Percentiles rank a stretch among this genome's conserved stretches.
These are phyloP conservation scores for Rhipidocladum racemiflorum DNA, from an alignment of 176 grass and related monocot genomes.

Conservation along the genomic window DNA sequence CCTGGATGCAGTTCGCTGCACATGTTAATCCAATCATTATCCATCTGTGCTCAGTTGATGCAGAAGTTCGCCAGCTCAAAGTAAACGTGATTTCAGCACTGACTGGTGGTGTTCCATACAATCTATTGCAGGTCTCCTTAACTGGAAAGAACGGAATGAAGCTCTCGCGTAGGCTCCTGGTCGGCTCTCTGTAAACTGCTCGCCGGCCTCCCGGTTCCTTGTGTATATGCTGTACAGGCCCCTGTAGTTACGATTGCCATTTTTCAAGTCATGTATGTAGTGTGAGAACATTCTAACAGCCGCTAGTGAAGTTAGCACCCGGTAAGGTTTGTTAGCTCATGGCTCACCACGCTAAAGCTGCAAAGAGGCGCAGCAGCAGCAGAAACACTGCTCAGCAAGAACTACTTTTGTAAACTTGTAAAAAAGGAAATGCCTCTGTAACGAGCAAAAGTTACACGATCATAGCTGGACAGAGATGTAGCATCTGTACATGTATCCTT, in stretches of 20 bases:
- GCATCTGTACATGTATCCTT: background rate
- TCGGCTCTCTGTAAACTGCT: slow-evolving; percentile 37
- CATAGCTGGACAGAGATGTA: slow-evolving; percentile 15
- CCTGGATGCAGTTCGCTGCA: background rate
- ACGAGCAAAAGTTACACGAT: background rate
- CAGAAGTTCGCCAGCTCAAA: background rate
- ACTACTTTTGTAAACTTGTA: background rate
- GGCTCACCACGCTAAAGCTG: background rate
- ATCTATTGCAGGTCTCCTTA: slow-evolving; percentile 60
- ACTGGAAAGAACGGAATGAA: slow-evolving; percentile 54
- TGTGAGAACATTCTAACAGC: background rate
- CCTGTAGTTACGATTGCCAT: slow-evolving; percentile 33
- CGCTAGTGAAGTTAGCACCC: slow-evolving; percentile 6
- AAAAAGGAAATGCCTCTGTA: background rate
- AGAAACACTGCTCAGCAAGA: background rate
- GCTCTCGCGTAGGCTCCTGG: slow-evolving; percentile 35
- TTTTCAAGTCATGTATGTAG: slow-evolving; percentile 29
- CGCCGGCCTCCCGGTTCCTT: slow-evolving; percentile 6
- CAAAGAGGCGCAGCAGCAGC: background rate
- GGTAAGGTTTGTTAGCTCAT: background rate
- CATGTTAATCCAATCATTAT: background rate
- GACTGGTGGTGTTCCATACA: background rate
- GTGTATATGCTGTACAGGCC: slow-evolving; percentile 53
- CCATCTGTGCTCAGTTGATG: background rate
- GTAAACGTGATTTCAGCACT: background rate